Evolutionary conservation across 1,284 basidiomycete genomes (phyloP).

Genomic region (Rhodotorula sp.): DNA sequence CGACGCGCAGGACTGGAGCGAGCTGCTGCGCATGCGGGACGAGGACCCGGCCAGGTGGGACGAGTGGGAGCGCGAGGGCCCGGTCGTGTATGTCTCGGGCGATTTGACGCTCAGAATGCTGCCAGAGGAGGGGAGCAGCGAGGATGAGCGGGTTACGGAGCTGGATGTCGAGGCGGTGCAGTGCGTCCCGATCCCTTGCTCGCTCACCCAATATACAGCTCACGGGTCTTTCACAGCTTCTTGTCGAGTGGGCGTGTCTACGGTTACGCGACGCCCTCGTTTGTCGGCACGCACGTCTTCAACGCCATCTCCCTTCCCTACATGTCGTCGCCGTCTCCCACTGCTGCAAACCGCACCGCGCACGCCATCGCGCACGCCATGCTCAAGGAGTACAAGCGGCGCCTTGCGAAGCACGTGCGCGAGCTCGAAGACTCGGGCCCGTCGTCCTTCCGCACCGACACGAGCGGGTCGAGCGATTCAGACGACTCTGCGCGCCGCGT

Average conservation of each 20-base stretch:
- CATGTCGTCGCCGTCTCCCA: constrained; percentile 33
- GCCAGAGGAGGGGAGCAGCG: background rate
- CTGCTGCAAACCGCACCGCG: constrained; percentile 13
- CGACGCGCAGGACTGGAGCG: constrained; percentile 12
- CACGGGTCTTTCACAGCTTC: constrained; percentile 23
- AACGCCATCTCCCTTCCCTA: constrained; percentile 45
- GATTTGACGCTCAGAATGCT: constrained; percentile 9
- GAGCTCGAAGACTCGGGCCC: constrained; percentile 30
- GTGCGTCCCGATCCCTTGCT: constrained; percentile 7
- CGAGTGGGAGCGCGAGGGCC: constrained; percentile 34
- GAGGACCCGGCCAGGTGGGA: background rate
- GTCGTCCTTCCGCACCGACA: background rate
- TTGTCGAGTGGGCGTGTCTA: constrained; percentile 41
- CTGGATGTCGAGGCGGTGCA: constrained; percentile 44
- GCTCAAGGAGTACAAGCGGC: constrained; percentile 44
- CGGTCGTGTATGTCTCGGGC: constrained; percentile 26
- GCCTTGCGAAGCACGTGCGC: constrained; percentile 42
- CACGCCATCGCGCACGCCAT: constrained; percentile 44
- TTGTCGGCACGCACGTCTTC: constrained; percentile 28
- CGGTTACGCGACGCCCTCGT: constrained; percentile 36
- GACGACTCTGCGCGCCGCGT: constrained; percentile 4
- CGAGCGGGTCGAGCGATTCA: background rate
- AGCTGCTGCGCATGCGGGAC: constrained; percentile 16
- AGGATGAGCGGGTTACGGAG: constrained; percentile 10
- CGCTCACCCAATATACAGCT: background rate